Conservation (phyloP, 2,329 filamentous ascomycete species). For the Pestalotiopsis sp. region DNA sequence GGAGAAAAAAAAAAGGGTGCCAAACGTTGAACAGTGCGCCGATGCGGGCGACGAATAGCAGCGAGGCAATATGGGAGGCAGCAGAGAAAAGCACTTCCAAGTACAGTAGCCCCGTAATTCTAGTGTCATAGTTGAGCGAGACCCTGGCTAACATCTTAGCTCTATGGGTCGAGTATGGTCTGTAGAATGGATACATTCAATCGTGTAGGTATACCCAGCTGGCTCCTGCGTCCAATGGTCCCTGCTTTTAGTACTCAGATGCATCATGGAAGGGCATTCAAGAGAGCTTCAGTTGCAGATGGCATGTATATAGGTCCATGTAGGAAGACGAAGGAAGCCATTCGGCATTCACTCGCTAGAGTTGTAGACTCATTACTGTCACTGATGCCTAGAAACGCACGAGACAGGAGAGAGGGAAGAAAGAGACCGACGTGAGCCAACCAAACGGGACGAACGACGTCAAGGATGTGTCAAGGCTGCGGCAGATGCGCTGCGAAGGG, state of each 20-base stretch:
- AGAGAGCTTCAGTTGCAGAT: not conserved
- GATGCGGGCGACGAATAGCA: constrained; percentile 11
- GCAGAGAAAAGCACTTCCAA: constrained; percentile 10
- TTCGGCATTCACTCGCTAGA: not conserved
- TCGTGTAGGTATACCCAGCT: not conserved
- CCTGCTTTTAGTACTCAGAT: not conserved
- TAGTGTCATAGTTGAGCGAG: not conserved
- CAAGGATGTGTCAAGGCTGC: constrained; percentile 7
- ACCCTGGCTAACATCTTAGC: constrained; percentile 5
- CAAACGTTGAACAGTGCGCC: constrained; percentile 6
- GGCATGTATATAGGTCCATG: not conserved
- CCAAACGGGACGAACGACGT: not conserved
- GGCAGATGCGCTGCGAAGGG: not conserved
- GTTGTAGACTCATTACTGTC: not conserved
- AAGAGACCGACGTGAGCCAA: not conserved
- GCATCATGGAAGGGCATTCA: not conserved
- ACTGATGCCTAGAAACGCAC: not conserved
- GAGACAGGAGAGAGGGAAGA: not conserved
- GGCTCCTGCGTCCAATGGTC: not conserved
- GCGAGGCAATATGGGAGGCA: constrained; percentile 6
- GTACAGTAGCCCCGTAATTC: not conserved
- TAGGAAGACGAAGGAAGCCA: not conserved
- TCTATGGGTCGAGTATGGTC: not conserved
- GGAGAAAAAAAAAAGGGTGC: not conserved
- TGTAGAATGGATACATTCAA: not conserved